Evolutionary conservation across 495 filamentous ascomycete species (phyloP).

Genomic region (Podospora conica): DNA sequence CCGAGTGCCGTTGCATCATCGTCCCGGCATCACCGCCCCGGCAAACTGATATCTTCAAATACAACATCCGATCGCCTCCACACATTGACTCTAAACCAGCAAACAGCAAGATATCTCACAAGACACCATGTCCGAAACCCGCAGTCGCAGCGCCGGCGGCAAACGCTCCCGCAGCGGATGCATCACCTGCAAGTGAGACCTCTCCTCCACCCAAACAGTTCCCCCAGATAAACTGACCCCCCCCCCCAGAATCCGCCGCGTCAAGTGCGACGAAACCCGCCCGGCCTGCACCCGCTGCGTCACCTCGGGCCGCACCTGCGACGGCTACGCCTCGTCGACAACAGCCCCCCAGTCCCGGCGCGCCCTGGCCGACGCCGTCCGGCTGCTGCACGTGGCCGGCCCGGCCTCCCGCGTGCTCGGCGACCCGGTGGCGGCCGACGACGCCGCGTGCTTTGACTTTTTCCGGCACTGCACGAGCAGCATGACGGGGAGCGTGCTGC

Average conservation of each 20-base stretch:
- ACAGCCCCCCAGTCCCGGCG: constrained; percentile 21
- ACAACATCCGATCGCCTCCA: neutral
- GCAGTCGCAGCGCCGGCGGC: neutral
- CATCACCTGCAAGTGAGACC: constrained; percentile 21
- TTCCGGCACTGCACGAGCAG: constrained; percentile 18
- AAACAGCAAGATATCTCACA: neutral
- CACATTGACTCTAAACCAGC: neutral
- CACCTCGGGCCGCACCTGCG: constrained; percentile 26
- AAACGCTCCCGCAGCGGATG: constrained; percentile 9
- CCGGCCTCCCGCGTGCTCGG: constrained; percentile 32
- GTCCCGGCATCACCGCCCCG: no score
- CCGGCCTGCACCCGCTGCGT: constrained; percentile 30
- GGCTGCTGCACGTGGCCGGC: constrained; percentile 36
- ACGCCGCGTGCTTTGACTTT: constrained; percentile 22
- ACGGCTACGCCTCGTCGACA: constrained; percentile 28
- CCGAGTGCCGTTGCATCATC: neutral
- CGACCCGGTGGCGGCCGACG: constrained; percentile 35
- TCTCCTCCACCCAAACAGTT: neutral
- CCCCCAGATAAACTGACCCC: neutral
- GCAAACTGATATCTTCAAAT: neutral
- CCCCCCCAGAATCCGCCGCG: constrained; percentile 24
- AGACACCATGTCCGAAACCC: neutral
- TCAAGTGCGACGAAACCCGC: constrained; percentile 36
- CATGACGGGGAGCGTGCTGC: constrained; percentile 17
- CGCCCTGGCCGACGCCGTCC: constrained; percentile 22